A percentile compares a stretch with the other conserved stretches of the same genome.
Conservation (phyloP, 768 basidiomycete genomes). For the Leccinum arenicola region DNA sequence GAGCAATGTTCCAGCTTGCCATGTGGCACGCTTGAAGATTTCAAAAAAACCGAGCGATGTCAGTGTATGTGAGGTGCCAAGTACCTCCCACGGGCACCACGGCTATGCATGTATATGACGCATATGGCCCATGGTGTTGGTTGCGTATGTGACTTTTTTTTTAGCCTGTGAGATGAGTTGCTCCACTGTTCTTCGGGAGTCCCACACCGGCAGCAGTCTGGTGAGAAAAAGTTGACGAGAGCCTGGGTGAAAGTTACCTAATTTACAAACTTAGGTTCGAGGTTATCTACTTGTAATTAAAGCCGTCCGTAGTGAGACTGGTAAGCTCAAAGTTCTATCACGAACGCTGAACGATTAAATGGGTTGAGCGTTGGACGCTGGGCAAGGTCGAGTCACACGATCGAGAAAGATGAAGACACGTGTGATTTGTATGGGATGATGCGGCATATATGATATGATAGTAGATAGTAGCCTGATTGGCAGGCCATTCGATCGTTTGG, state of each 20-base stretch:
- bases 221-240: neutral
- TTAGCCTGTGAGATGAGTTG: neutral
- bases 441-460: no score
- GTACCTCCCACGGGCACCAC: neutral
- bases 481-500: neutral
- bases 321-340: neutral
- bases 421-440: neutral
- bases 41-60: neutral
- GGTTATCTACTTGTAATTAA: no score
- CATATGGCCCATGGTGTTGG: neutral
- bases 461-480: no score
- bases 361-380: neutral
- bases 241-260: neutral
- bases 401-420: neutral
- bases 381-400: neutral
- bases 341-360: neutral
- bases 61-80: neutral
- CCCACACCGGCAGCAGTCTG: neutral
- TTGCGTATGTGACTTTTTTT: neutral
- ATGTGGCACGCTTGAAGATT: no score
- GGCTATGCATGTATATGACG: neutral
- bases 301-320: no score
- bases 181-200: neutral
- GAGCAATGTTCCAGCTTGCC: no score
- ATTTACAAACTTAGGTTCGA: neutral